Evolutionary conservation across 345 rosid species (phyloP).

Genomic region (Sonneratia alba): DNA sequence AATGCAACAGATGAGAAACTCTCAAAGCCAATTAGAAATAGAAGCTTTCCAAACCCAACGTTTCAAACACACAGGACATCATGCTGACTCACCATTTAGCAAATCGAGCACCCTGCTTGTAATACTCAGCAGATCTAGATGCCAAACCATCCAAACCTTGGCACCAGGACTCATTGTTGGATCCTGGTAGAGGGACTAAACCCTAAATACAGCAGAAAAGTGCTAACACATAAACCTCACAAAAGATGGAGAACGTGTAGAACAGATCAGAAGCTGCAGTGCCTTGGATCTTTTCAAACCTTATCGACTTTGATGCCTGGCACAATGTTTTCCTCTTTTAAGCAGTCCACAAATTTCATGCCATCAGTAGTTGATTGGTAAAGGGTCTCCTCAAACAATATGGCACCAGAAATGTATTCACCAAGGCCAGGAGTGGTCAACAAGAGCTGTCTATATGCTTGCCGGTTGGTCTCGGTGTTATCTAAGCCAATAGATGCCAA

Average conservation of each 20-base stretch:
- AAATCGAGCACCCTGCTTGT: conserved; percentile 99
- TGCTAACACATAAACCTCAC: not conserved
- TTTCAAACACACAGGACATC: not conserved
- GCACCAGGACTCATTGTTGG: conserved; percentile 98
- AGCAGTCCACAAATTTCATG: conserved; percentile 75
- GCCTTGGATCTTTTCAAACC: conserved; percentile 24
- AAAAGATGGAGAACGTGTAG: not conserved
- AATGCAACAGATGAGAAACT: not conserved
- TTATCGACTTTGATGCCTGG: conserved; percentile 99
- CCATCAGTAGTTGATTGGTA: conserved; percentile 83
- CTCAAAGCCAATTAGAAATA: not conserved
- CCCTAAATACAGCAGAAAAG: conserved; percentile 38
- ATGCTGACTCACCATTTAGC: conserved; percentile 79
- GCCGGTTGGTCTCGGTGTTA: conserved; percentile 75
- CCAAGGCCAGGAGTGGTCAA: conserved; percentile 92
- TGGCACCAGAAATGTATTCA: conserved; percentile 91
- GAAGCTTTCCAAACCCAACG: not conserved
- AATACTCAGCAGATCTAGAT: conserved; percentile 94
- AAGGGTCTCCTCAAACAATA: conserved; percentile 95
- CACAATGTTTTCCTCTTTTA: conserved; percentile 66
- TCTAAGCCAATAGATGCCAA: conserved; percentile 83
- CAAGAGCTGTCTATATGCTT: conserved; percentile 90
- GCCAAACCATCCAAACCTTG: conserved; percentile 99
- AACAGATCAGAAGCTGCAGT: not conserved
- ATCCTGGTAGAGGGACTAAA: conserved; percentile 82